Evolutionary conservation across 768 basidiomycete species (phyloP).

Genomic region (Leccinum fibrillosum): DNA sequence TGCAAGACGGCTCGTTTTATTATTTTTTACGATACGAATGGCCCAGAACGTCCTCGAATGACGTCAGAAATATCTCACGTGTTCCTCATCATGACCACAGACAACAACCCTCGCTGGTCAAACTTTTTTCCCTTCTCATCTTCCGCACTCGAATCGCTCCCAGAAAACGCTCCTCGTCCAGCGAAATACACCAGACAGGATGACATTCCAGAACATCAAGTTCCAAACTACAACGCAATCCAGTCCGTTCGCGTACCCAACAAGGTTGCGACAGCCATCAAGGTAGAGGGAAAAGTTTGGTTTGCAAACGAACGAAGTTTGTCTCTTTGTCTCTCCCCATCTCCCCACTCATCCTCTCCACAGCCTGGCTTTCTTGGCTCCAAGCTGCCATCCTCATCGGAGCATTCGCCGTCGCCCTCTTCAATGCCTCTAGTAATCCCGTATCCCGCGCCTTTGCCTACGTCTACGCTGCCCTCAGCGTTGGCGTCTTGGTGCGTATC

Average conservation of each 20-base stretch:
- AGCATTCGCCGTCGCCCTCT: constrained; percentile 81
- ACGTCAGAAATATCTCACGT: constrained; percentile 25
- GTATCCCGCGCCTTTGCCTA: constrained; percentile 78
- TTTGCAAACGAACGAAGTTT: constrained; percentile 93
- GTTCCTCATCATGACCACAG: constrained; percentile 9
- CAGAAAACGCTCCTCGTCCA: constrained; percentile 35
- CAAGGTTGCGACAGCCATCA: constrained; percentile 77
- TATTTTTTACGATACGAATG: constrained; percentile 18
- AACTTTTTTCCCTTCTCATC: constrained; percentile 70
- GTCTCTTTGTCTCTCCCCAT: constrained; percentile 17
- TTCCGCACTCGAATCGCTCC: constrained; percentile 51
- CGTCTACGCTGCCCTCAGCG: constrained; percentile 75
- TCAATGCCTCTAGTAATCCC: constrained; percentile 70
- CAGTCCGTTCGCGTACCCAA: constrained; percentile 71
- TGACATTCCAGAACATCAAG: constrained; percentile 54
- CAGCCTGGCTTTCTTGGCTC: constrained; percentile 93
- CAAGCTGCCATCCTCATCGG: constrained; percentile 82
- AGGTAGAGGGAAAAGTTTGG: constrained; percentile 95
- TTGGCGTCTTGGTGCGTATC: constrained; percentile 55
- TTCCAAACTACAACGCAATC: constrained; percentile 68
- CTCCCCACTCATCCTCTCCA: constrained; percentile 2
- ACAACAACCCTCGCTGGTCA: constrained; percentile 38
- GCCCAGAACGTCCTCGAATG: constrained; percentile 34
- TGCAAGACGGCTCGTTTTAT: not conserved
- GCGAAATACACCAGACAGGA: constrained; percentile 66